Conservation (phyloP, 2,329 filamentous ascomycete species). For the Fusarium tupiense region DNA sequence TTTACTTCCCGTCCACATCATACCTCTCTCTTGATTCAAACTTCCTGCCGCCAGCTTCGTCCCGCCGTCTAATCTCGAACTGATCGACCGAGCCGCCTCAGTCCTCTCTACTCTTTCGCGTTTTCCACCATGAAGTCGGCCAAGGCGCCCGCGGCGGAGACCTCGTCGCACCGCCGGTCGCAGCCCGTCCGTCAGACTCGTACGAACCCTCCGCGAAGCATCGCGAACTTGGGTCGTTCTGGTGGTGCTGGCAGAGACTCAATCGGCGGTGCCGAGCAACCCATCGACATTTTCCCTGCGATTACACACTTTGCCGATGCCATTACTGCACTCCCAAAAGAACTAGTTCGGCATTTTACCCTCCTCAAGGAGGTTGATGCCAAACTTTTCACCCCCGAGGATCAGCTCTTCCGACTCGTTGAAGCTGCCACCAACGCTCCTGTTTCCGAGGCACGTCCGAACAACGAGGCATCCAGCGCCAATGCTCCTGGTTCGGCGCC, state of each 20-base stretch:
- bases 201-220: slow-evolving; percentile 69
- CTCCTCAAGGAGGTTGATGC: slow-evolving; percentile 97
- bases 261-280: slow-evolving; percentile 61
- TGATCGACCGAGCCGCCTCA: slow-evolving; percentile 34
- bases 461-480: slow-evolving; percentile 57
- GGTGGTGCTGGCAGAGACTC: slow-evolving; percentile 56
- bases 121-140: slow-evolving; percentile 63
- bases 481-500: slow-evolving; percentile 56
- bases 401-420: slow-evolving; percentile 80
- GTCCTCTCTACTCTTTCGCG: slow-evolving; percentile 32
- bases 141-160: slow-evolving; percentile 56
- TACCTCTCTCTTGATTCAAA: slow-evolving; percentile 16
- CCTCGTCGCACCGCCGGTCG: slow-evolving; percentile 64
- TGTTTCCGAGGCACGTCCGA: slow-evolving; percentile 56
- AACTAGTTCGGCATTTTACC: slow-evolving; percentile 95
- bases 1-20: slow-evolving; percentile 8
- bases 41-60: slow-evolving; percentile 37
- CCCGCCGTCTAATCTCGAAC: slow-evolving; percentile 29
- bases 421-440: slow-evolving; percentile 67
- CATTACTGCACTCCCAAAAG: slow-evolving; percentile 90
- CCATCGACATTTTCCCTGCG: slow-evolving; percentile 73
- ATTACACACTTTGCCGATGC: slow-evolving; percentile 87
- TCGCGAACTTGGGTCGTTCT: slow-evolving; percentile 58
- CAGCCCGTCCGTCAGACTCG: slow-evolving; percentile 73
- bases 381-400: slow-evolving; percentile 90